Evolutionary conservation across 352 stramenopile genomes (phyloP), one percentile per base, ranked within the genome.

Genomic region (Vaucheria bursata): DNA sequence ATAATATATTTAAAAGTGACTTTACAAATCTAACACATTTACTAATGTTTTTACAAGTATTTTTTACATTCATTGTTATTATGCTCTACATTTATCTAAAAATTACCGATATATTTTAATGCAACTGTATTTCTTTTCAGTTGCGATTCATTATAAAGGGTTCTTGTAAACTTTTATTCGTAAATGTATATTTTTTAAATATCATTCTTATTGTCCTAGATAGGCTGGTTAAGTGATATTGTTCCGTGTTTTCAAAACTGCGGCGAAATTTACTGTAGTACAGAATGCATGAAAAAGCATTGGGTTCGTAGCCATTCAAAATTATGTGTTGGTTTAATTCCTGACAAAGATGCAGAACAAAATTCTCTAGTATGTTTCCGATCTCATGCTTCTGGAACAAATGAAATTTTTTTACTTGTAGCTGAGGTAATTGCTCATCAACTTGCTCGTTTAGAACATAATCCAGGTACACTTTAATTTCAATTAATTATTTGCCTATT

Each of bases 341-440:
- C 90, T 53, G 80, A 84, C 34, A 12, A 50, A 5, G 12, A 12
- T 12, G 5, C 5, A 12, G 39, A 12, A 5, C 5, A 12, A 50
- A 88, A 78, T 8, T 92, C 94, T 85, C 88, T 91, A 50, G 83
- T 88, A 12, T 92, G 91, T 52, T 85, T 94, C 33, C 87, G 78
- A 36, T 89, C 80, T 35, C 90, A 93, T 79, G 84, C 82, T 31
- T 79, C 90, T 85, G 86, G 90, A 71, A 96, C 90, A 4, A 97
- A 97, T 81, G 92, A 97, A 83, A 97, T 97, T 75, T 95, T 97
- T 83, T 86, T 96, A 70, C 85, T 96, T 6, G 90, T 91, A 6
- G 90, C 87, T 66, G 92, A 95, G 75, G 89, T 96, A 25, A 80
- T 96, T 36, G 87, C 88, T 37, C 87, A 87, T 37, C 84, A 92